Evolutionary conservation across 2,329 filamentous ascomycete genomes (phyloP).

Genomic region (Aspergillus intermedius): DNA sequence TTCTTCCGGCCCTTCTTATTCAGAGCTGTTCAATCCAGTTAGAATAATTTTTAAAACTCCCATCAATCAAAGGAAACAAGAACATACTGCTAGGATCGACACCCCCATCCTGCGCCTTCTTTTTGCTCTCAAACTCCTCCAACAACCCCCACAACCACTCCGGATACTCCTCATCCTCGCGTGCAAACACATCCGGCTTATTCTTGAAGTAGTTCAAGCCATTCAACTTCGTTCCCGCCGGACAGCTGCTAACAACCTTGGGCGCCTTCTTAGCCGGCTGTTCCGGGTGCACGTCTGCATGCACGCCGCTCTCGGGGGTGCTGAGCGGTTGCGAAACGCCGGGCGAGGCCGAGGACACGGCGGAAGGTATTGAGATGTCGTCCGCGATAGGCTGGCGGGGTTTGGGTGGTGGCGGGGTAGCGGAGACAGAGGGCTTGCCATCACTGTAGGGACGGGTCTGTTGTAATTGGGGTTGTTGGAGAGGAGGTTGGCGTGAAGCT

Average conservation of each 20-base stretch:
- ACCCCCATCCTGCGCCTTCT: constrained; percentile 26
- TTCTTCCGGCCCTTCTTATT: constrained; percentile 44
- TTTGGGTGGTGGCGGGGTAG: constrained; percentile 23
- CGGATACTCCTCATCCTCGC: constrained; percentile 44
- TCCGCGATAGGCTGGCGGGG: constrained; percentile 27
- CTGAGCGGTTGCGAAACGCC: constrained; percentile 37
- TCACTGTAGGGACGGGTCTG: constrained; percentile 31
- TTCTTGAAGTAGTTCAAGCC: constrained; percentile 44
- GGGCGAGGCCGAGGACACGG: constrained; percentile 34
- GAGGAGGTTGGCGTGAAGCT: constrained; percentile 23
- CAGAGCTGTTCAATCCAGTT: constrained; percentile 24
- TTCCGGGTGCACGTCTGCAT: constrained; percentile 19
- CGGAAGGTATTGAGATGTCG: constrained; percentile 29
- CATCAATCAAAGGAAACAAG: background rate
- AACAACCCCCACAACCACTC: constrained; percentile 43
- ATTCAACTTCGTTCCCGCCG: constrained; percentile 34
- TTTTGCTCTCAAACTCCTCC: constrained; percentile 29
- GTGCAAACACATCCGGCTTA: constrained; percentile 38
- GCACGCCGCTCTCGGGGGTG: constrained; percentile 26
- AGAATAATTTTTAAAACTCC: too few relatives aligned
- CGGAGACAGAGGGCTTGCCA: constrained; percentile 21
- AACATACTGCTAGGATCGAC: constrained; percentile 37
- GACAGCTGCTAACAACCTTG: constrained; percentile 32
- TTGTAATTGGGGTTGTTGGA: constrained; percentile 23
- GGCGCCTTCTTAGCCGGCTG: constrained; percentile 22